Conservation (phyloP, 2,329 filamentous ascomycete species). For the Pseudogymnoascus pannorum region DNA sequence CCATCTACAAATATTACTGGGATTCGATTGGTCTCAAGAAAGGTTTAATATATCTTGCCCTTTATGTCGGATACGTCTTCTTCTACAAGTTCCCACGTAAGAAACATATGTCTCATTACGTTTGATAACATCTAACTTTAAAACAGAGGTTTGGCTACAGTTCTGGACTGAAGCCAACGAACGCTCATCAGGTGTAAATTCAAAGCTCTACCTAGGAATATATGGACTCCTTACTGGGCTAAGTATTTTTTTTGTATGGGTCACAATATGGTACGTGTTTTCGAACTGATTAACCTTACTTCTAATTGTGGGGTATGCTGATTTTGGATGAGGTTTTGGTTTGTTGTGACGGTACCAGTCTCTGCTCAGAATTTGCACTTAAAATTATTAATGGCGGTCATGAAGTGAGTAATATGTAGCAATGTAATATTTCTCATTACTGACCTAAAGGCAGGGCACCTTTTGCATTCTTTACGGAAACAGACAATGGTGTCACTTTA, state of each 20-base stretch:
- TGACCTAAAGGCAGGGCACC: conserved; percentile 7
- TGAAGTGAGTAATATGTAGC: conserved; percentile 1
- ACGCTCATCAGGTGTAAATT: not conserved
- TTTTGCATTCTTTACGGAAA: conserved; percentile 12
- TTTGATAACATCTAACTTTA: not conserved
- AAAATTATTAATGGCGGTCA: conserved; percentile 8
- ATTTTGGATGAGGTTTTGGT: conserved; percentile 1
- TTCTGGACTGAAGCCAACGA: conserved; percentile 6
- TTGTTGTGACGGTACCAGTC: not conserved
- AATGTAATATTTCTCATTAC: not conserved
- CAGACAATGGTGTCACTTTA: conserved; percentile 13
- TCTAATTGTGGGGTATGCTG: not conserved
- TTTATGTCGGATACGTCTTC: not conserved
- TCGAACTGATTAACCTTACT: not conserved
- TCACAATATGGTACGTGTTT: not conserved
- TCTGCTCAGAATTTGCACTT: conserved; percentile 10
- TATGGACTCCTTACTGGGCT: conserved; percentile 3
- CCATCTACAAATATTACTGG: conserved; percentile 19
- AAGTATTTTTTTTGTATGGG: not conserved
- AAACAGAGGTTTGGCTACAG: conserved; percentile 4
- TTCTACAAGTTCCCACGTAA: conserved; percentile 2
- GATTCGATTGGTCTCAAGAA: conserved; percentile 10
- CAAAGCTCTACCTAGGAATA: not conserved
- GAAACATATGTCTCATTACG: not conserved
- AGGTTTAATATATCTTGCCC: not conserved